A percentile compares a stretch with the other conserved stretches of the same genome.
Conservation (phyloP, 805 yeast genomes). For the Metschnikowia bowlesiae region DNA sequence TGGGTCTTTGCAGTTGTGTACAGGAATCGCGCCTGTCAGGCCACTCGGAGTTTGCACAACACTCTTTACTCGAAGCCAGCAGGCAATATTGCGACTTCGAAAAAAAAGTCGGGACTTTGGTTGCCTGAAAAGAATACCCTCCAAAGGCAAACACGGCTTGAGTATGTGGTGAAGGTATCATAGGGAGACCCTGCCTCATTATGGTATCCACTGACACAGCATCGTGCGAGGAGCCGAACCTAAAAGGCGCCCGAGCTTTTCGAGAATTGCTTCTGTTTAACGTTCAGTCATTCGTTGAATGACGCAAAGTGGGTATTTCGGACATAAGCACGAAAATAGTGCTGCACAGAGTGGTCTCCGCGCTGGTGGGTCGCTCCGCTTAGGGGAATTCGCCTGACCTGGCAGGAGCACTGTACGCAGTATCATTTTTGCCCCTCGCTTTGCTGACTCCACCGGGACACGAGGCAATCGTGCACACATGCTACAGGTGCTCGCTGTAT, state of each 20-base stretch:
- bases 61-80: not conserved
- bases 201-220: too few species aligned
- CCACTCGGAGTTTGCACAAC: slow-evolving; percentile 1
- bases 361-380: not conserved
- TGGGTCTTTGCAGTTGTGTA: not conserved
- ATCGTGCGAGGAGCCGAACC: too few species aligned
- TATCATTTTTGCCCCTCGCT: not conserved
- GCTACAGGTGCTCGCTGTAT: too few species aligned
- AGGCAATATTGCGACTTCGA: not conserved
- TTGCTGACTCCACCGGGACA: not conserved
- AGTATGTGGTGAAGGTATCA: too few species aligned
- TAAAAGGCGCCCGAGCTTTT: too few species aligned
- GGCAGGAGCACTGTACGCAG: not conserved
- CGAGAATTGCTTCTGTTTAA: not conserved
- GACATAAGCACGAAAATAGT: not conserved
- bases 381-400: not conserved
- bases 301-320: not conserved
- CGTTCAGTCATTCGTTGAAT: not conserved
- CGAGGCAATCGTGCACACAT: too few species aligned
- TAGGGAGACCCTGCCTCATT: too few species aligned
- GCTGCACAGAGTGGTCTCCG: not conserved
- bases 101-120: too few species aligned
- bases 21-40: not conserved
- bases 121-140: too few species aligned
- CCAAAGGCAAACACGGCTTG: too few species aligned